Conservation (phyloP, 2,329 filamentous ascomycete species). For the Monosporascus sp. region DNA sequence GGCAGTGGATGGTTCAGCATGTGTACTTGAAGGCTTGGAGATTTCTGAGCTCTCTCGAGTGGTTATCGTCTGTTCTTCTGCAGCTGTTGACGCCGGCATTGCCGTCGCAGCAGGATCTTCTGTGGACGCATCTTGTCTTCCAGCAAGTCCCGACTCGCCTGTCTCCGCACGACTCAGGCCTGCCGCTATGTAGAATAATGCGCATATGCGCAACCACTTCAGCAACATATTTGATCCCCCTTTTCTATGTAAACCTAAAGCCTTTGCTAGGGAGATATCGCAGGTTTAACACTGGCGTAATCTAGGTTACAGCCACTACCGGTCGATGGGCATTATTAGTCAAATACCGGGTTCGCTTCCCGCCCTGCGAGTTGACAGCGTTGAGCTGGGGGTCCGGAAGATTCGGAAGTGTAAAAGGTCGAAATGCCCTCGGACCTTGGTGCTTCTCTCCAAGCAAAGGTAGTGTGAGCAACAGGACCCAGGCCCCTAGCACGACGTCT, state of each 20-base stretch:
- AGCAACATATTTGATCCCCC: conserved; percentile 26
- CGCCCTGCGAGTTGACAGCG: neutral
- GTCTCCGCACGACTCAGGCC: conserved; percentile 33
- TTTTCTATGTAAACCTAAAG: neutral
- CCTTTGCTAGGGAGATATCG: conserved; percentile 1
- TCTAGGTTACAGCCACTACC: conserved; percentile 7
- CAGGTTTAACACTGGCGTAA: neutral
- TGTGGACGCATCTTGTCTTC: conserved; percentile 31
- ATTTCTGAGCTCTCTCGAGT: conserved; percentile 8
- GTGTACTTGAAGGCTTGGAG: conserved; percentile 1
- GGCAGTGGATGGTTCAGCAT: conserved; percentile 6
- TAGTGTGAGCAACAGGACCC: too few species aligned
- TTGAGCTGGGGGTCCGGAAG: neutral
- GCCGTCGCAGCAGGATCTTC: conserved; percentile 11
- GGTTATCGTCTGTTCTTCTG: conserved; percentile 5
- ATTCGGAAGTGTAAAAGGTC: neutral
- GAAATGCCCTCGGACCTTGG: neutral
- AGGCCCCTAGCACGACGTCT: too few species aligned
- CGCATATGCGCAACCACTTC: conserved; percentile 29
- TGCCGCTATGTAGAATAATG: conserved; percentile 35
- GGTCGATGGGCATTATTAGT: conserved; percentile 9
- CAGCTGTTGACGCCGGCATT: conserved; percentile 10
- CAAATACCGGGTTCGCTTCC: neutral
- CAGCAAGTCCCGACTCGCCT: conserved; percentile 25
- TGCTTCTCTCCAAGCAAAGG: neutral